Evolutionary conservation across 2,329 filamentous ascomycete genomes (phyloP), one percentile per base, ranked within the genome.

Genomic region (Cladosporium phlei): DNA sequence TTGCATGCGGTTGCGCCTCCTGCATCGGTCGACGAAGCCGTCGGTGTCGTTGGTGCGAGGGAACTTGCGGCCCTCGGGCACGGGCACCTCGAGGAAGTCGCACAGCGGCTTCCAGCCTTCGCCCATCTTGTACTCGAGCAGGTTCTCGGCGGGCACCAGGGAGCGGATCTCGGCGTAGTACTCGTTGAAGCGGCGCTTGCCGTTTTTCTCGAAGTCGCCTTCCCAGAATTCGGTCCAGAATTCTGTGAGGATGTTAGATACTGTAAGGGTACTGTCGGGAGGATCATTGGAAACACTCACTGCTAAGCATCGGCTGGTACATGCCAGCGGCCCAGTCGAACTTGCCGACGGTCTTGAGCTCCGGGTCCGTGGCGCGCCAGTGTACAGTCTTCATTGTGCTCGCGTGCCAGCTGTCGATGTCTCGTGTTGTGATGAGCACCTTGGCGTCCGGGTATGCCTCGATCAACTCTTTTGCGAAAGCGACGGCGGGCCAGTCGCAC

Each of bases 391-490:
- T 80, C 75, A 82, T 77, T 16, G 79, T 80, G 34, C 79, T 76
- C 51, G 70, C 69, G 57, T 76, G 71, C 79, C 82, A 86, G 30
- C 78, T 77, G 62, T 85, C 73, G 28, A 85, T 78, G 48, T 85
- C 79, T 35, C 82, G 76, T 48, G 76, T 82, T 11, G 80, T 83
- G 52, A 87, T 69, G 38, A 88, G 75, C 45, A 86, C 78, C 66
- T 86, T 86, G 48, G 83, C 83, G 46, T 86, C 79, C 1, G 83
- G 83, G 61, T 86, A 87, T 12, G 81, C 80, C 59, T 82, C 78
- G 52, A 86, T 82, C 51, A 87, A 72, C 63, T 86, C 83, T 63
- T 81, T 76, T 44, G 79, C 79, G 58, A 87, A 87, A 33, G 79
- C 78, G 34, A 80, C 77, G 19, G 79, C 77, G 7, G 82, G 82